Conservation (phyloP, 768 basidiomycete species). For the Podaxis sp. region DNA sequence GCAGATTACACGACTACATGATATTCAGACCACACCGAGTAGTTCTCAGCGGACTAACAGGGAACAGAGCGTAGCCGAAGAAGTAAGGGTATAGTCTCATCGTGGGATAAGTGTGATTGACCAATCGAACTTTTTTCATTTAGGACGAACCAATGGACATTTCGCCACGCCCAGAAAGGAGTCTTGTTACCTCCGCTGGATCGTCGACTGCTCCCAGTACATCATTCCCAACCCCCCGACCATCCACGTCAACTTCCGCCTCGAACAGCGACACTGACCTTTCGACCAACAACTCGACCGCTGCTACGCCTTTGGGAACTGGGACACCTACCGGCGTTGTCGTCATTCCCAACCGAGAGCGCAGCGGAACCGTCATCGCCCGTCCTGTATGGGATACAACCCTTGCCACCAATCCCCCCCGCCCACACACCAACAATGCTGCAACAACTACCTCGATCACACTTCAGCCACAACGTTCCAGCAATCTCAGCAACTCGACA, state of each 20-base stretch:
- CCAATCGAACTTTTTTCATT: constrained; percentile 1
- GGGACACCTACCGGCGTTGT: constrained; percentile 63
- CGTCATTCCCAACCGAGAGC: constrained; percentile 58
- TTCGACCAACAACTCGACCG: constrained; percentile 59
- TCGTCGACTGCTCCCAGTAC: constrained; percentile 6
- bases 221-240: constrained; percentile 11
- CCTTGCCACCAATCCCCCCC: not conserved
- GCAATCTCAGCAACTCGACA: constrained; percentile 8
- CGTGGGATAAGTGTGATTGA: constrained; percentile 13
- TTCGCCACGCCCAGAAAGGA: constrained; percentile 16
- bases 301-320: constrained; percentile 56
- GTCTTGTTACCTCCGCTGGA: constrained; percentile 3
- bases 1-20: constrained; percentile 3
- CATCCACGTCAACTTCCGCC: constrained; percentile 24
- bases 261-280: constrained; percentile 58
- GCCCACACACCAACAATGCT: constrained; percentile 7
- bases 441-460: constrained; percentile 15
- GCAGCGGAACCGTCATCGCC: constrained; percentile 74
- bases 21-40: constrained; percentile 1
- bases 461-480: constrained; percentile 18
- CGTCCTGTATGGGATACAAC: constrained; percentile 36
- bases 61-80: not conserved
- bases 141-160: constrained; percentile 32
- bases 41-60: not conserved
- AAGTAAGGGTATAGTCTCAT: constrained; percentile 11